Base-by-base conservation (phyloP, 495 filamentous ascomycete genomes). In the Friedmanniomyces endolithicus region DNA sequence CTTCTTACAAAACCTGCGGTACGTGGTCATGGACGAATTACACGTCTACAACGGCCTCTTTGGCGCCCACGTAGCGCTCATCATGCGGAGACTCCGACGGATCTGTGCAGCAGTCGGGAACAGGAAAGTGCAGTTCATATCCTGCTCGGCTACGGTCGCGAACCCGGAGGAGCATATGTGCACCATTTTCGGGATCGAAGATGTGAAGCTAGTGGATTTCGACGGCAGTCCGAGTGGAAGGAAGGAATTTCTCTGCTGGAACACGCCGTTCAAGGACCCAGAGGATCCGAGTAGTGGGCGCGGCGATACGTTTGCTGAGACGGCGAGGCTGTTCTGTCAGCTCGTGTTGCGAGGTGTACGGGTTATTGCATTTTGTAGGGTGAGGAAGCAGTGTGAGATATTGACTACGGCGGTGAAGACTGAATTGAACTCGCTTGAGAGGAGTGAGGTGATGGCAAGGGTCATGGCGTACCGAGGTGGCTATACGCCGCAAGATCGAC, bases 181-280 rank as follows among this genome's bases (percentile, higher is more conserved):
- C 67, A 86, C 85, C 0, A 84, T 99, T 37, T 99, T 98, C 63
- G 89, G 89, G n/a, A 76, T 95, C 23, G 76, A 90, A 22, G 70
- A 80, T 29, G 85, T 95, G 9, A 78, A 75, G 53, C 64, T 97
- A 35, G 81, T 86, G 1, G 88, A 95, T 70, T 88, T 87, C 67
- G 92, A 97, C 63, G 92, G 92, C 1, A 95, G 89, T 2, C 94
- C 92, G 0, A 87, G 87, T 11, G 92, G 92, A 7, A 75, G 88
- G 24, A 99, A 99, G 63, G 89, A 95, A 65, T 97, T 97, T 53
- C 68, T 99, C 8, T 95, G 88, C 70, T 99, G 92, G 92, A 97
- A 97, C 59, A 95, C 94, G 1, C 94, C 92, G 1, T 95, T 83
- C 71, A 95, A 87, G 71, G 92, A 95, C 63, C 87, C 89, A 1